Percentiles rank a stretch among this genome's conserved stretches.
Conservation (phyloP, 2,329 filamentous ascomycete genomes). For the Chalara sp. region DNA sequence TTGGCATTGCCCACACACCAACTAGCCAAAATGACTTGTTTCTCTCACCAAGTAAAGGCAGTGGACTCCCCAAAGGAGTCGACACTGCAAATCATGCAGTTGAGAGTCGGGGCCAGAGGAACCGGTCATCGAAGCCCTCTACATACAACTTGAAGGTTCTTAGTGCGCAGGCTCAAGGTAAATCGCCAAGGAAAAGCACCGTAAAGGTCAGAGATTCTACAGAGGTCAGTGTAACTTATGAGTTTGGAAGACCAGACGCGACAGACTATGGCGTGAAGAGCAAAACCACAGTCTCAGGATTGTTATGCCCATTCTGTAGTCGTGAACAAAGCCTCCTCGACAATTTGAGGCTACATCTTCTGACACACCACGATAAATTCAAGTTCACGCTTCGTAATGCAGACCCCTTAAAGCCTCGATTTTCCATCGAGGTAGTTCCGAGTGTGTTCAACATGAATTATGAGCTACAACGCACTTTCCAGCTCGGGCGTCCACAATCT, state of each 20-base stretch:
- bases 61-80: constrained; percentile 1
- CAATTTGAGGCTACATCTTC: constrained; percentile 19
- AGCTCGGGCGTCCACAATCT: constrained; percentile 36
- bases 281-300: constrained; percentile 13
- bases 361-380: constrained; percentile 17
- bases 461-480: constrained; percentile 29
- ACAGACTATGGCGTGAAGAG: constrained; percentile 14
- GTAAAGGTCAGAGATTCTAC: constrained; percentile 15
- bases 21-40: constrained; percentile 2
- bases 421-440: constrained; percentile 28
- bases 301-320: constrained; percentile 21
- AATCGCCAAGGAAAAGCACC: constrained; percentile 38
- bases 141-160: constrained; percentile 54
- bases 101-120: constrained; percentile 15
- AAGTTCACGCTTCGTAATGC: constrained; percentile 17
- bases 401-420: constrained; percentile 32
- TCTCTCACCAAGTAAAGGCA: constrained; percentile 1
- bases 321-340: constrained; percentile 10
- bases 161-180: constrained; percentile 50
- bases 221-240: constrained; percentile 16
- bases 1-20: no score
- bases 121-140: constrained; percentile 12
- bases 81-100: constrained; percentile 10
- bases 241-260: constrained; percentile 17
- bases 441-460: constrained; percentile 15